These are phyloP conservation scores for Jamesozyma hellenica DNA, from an alignment of 805 yeast species.

Conservation along the genomic window DNA sequence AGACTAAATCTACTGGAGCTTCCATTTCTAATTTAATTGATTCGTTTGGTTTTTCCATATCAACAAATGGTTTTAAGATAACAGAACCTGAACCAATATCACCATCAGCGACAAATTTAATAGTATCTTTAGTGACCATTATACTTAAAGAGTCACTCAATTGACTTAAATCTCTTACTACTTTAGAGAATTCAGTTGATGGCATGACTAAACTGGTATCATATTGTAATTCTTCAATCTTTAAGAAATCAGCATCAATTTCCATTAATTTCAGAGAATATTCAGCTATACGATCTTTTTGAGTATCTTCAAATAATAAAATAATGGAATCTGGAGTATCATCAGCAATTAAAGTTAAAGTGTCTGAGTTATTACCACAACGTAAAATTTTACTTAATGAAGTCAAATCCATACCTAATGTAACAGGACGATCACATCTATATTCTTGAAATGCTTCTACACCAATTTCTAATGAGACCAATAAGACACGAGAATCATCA, in stretches of 20 bases:
- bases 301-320: conserved; percentile 82
- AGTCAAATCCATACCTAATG: conserved; percentile 82
- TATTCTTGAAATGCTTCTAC: conserved; percentile 81
- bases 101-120: conserved; percentile 83
- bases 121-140: conserved; percentile 82
- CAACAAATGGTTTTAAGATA: conserved; percentile 72
- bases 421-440: conserved; percentile 90
- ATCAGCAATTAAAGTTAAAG: conserved; percentile 80
- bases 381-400: conserved; percentile 81
- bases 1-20: conserved; percentile 79
- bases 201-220: conserved; percentile 84
- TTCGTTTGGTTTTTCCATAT: conserved; percentile 71
- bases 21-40: conserved; percentile 67
- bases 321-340: conserved; percentile 72
- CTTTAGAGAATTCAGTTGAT: conserved; percentile 75
- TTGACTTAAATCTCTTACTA: conserved; percentile 77
- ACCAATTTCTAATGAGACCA: conserved; percentile 81
- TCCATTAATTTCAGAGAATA: conserved; percentile 89
- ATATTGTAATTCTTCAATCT: conserved; percentile 88
- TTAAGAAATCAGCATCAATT: conserved; percentile 87
- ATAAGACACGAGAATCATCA: conserved; percentile 90
- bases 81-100: conserved; percentile 84
- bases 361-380: conserved; percentile 85
- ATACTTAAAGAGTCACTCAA: conserved; percentile 82
- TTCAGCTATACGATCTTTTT: conserved; percentile 85